A percentile compares a stretch with the other conserved stretches of the same genome.
Evolutionary conservation across 2,329 filamentous ascomycete species (phyloP).

Genomic region (Didymella arachidicola): DNA sequence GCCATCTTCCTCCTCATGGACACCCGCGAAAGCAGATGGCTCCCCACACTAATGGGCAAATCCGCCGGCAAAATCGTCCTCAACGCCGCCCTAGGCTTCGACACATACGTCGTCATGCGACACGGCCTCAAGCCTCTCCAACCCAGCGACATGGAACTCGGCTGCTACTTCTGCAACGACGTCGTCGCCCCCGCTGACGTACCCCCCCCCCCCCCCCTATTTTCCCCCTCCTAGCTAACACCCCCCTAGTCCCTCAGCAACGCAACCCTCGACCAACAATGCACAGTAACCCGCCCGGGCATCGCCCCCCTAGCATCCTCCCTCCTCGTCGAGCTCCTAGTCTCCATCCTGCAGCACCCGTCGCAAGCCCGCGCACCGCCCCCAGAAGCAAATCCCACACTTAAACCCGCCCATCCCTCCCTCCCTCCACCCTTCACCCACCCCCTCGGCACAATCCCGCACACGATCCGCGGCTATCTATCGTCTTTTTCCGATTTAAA

Average conservation of each 20-base stretch:
- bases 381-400: not conserved
- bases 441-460: conserved; percentile 76
- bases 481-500: conserved; percentile 76
- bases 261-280: conserved; percentile 95
- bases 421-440: conserved; percentile 55
- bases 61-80: conserved; percentile 92
- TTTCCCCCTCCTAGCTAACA: not conserved
- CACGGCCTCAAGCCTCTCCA: conserved; percentile 71
- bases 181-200: conserved; percentile 94
- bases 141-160: conserved; percentile 71
- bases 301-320: conserved; percentile 92
- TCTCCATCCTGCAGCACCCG: conserved; percentile 80
- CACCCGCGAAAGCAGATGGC: conserved; percentile 90
- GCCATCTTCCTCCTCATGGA: conserved; percentile 98
- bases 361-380: conserved; percentile 50
- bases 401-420: conserved; percentile 36
- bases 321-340: conserved; percentile 86
- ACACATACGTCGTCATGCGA: conserved; percentile 96
- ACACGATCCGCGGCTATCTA: conserved; percentile 81
- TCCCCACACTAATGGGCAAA: conserved; percentile 96
- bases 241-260: conserved; percentile 81
- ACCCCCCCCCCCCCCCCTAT: conserved; percentile 54
- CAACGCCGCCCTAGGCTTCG: conserved; percentile 95
- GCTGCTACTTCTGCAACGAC: conserved; percentile 99
- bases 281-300: conserved; percentile 93